phyloP scores from a whole-genome alignment of 768 basidiomycete genomes.

The Rubroboletus pulcherrimus region DNA sequence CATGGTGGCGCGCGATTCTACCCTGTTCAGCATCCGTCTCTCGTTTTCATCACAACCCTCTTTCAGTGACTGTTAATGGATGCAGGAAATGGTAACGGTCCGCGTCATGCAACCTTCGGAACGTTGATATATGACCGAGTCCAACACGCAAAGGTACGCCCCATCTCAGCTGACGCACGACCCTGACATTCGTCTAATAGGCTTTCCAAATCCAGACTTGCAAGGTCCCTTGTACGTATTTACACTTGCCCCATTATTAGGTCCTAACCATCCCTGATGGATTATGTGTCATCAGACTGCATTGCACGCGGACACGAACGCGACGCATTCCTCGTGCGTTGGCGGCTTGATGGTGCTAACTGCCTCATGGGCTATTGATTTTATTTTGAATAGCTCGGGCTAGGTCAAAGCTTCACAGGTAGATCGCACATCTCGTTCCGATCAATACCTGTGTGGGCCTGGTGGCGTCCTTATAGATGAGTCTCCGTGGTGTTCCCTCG shows the following conservation, averaged over 20 bases:
- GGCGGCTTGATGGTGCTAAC: slow-evolving; percentile 12
- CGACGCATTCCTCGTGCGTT: slow-evolving; percentile 4
- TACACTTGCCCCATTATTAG: slow-evolving; percentile 18
- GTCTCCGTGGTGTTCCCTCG: slow-evolving; percentile 27
- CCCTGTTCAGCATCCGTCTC: neutral
- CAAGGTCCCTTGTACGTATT: slow-evolving; percentile 26
- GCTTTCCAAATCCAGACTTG: slow-evolving; percentile 20
- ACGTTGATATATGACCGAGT: neutral
- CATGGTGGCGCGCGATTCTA: neutral
- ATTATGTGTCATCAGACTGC: slow-evolving; percentile 13
- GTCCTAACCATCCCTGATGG: slow-evolving; percentile 10
- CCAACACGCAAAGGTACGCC: neutral
- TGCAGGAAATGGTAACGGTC: slow-evolving; percentile 2
- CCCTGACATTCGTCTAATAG: slow-evolving; percentile 5
- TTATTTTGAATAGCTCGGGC: slow-evolving; percentile 4
- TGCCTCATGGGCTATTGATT: slow-evolving; percentile 18
- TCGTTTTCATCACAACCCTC: slow-evolving; percentile 5
- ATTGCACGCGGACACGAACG: slow-evolving; percentile 11
- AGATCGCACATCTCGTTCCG: slow-evolving; percentile 25
- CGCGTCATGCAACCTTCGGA: neutral
- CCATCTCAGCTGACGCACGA: slow-evolving; percentile 5
- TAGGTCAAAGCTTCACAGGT: slow-evolving; percentile 7
- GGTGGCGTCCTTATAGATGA: slow-evolving; percentile 15
- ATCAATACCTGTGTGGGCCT: slow-evolving; percentile 21
- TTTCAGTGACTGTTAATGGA: slow-evolving; percentile 1